These are phyloP conservation scores for Auriculariales sp. DNA, from an alignment of 768 basidiomycete species.

Conservation along the genomic window DNA sequence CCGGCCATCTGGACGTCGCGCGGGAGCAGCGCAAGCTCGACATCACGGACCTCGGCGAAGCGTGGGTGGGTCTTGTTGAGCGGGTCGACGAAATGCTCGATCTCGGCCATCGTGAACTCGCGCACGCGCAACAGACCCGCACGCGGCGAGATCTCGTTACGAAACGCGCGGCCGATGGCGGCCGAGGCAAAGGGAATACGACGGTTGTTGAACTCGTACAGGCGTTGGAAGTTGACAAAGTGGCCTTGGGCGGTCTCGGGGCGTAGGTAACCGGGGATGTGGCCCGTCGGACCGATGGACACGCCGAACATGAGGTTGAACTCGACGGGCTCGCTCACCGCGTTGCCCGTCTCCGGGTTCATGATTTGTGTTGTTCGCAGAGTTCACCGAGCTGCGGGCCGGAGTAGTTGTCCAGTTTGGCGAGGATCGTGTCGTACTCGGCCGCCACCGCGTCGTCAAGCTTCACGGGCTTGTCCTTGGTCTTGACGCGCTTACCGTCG, in stretches of 20 bases:
- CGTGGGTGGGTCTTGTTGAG: constrained; percentile 73
- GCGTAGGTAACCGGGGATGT: constrained; percentile 88
- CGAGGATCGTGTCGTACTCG: constrained; percentile 72
- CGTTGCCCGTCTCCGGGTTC: constrained; percentile 88
- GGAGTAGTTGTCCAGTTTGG: constrained; percentile 93
- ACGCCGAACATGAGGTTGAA: constrained; percentile 99
- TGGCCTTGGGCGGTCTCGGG: constrained; percentile 98
- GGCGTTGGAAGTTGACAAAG: constrained; percentile 93
- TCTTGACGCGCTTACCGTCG: constrained; percentile 53
- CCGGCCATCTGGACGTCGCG: constrained; percentile 74
- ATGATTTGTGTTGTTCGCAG: constrained; percentile 65
- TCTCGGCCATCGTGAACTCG: constrained; percentile 99
- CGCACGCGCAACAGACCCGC: constrained; percentile 93
- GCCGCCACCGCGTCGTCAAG: constrained; percentile 57
- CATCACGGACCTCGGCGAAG: constrained; percentile 69
- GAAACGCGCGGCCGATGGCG: constrained; percentile 89
- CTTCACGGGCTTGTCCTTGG: constrained; percentile 56
- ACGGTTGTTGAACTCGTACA: constrained; percentile 97
- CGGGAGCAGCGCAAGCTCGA: constrained; percentile 64
- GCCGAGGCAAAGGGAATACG: constrained; percentile 94
- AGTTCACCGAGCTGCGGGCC: constrained; percentile 82
- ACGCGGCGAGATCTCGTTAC: constrained; percentile 96
- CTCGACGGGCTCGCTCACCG: constrained; percentile 80
- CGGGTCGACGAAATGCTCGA: constrained; percentile 98
- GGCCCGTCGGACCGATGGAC: constrained; percentile 94